These are phyloP conservation scores for Lophiotrema nucula DNA, from an alignment of 495 filamentous ascomycete genomes.

Conservation along the genomic window DNA sequence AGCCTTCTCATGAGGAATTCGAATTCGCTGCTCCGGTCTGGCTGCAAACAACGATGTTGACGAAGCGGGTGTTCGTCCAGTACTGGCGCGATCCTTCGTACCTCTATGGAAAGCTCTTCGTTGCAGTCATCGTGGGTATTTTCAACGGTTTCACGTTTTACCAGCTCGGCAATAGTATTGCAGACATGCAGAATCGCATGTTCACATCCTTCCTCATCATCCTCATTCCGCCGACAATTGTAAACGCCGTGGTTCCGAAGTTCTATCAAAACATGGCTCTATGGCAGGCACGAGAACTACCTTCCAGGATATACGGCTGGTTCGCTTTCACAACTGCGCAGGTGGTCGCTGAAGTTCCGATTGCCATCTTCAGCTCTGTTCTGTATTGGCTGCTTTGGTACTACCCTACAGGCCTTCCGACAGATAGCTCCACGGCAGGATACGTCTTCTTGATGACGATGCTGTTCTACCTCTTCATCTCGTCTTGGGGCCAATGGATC, in stretches of 20 bases:
- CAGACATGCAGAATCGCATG: conserved; percentile 77
- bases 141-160: conserved; percentile 75
- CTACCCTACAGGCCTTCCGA: conserved; percentile 69
- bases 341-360: conserved; percentile 74
- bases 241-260: conserved; percentile 79
- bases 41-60: conserved; percentile 60
- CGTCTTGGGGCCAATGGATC: conserved; percentile 75
- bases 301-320: conserved; percentile 79
- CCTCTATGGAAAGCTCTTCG: conserved; percentile 72
- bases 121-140: conserved; percentile 63
- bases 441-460: conserved; percentile 84
- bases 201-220: conserved; percentile 76
- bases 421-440: conserved; percentile 61
- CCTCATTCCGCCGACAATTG: conserved; percentile 65
- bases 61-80: conserved; percentile 63
- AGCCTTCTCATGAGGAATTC: conserved; percentile 39
- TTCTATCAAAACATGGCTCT: conserved; percentile 76
- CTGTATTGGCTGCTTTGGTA: conserved; percentile 82
- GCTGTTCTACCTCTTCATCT: conserved; percentile 77
- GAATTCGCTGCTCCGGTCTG: conserved; percentile 65
- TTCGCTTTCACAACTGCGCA: conserved; percentile 76
- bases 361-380: conserved; percentile 58
- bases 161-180: conserved; percentile 62
- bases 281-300: conserved; percentile 74
- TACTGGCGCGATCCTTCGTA: conserved; percentile 74